Evolutionary conservation across 208 protist genomes (phyloP).

Genomic region (Leishmania guyanensis): DNA sequence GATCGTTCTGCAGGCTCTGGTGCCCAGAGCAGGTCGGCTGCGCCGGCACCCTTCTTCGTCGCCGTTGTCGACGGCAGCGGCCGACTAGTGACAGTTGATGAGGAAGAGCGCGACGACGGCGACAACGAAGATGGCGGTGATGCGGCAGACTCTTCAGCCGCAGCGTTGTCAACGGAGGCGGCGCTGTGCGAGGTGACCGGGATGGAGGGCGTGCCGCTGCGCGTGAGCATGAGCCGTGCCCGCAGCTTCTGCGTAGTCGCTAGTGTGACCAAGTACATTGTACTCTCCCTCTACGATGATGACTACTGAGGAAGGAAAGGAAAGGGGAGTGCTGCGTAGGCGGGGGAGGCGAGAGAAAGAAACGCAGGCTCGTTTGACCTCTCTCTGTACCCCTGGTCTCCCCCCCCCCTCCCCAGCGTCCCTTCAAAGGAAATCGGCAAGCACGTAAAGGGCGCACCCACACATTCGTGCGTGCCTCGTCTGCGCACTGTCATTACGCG

Average conservation of each 20-base stretch:
- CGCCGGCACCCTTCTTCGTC: conserved; percentile 33
- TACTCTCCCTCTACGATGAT: conserved; percentile 72
- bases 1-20: not conserved
- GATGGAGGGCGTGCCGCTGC: conserved; percentile 42
- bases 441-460: not conserved
- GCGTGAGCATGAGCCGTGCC: conserved; percentile 55
- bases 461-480: not conserved
- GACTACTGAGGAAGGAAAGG: conserved; percentile 15
- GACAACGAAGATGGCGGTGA: conserved; percentile 29
- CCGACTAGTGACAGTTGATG: conserved; percentile 22
- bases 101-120: conserved; percentile 48
- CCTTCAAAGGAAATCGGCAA: not conserved
- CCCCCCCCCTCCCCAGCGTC: not conserved
- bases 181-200: conserved; percentile 50
- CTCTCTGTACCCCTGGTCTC: conserved; percentile 2
- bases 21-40: not conserved
- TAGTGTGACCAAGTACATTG: conserved; percentile 57
- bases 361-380: not conserved
- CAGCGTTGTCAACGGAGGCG: not conserved
- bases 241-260: conserved; percentile 75
- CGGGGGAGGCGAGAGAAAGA: not conserved
- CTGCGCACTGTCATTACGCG: not conserved
- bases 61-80: conserved; percentile 49
- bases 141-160: not conserved
- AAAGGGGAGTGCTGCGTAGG: not conserved